Evolutionary conservation across 257 asterid species (phyloP).

Genomic region (Nicotiana benthamiana): DNA sequence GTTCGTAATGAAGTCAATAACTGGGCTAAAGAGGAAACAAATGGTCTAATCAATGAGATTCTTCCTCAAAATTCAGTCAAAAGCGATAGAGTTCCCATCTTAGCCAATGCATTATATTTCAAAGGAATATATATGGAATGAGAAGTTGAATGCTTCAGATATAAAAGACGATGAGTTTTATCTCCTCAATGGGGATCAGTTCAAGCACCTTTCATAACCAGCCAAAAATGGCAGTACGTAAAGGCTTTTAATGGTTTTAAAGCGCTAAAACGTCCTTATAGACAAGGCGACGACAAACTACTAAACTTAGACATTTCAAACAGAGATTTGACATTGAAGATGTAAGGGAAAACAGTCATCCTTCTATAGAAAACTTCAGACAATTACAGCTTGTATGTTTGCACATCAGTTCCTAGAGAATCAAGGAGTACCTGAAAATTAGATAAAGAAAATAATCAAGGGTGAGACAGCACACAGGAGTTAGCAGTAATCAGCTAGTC

Average conservation of each 20-base stretch:
- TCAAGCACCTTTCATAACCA: constrained; percentile 1
- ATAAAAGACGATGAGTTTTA: not conserved
- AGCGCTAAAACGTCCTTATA: not conserved
- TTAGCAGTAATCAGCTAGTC: too few relatives aligned
- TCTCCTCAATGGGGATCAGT: not conserved
- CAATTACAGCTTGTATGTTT: too few relatives aligned
- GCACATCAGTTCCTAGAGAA: too few relatives aligned
- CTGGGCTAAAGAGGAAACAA: not conserved
- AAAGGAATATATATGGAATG: not conserved
- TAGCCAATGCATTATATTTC: not conserved
- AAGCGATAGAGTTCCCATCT: not conserved
- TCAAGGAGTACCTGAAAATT: too few relatives aligned
- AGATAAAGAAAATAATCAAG: too few relatives aligned
- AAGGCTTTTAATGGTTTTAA: not conserved
- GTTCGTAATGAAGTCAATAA: not conserved
- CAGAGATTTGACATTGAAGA: too few relatives aligned
- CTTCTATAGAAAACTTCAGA: too few relatives aligned
- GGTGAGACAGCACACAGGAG: too few relatives aligned
- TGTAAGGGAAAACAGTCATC: too few relatives aligned
- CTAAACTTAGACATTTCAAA: too few relatives aligned
- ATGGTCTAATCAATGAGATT: not conserved
- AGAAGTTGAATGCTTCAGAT: not conserved
- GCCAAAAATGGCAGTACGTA: not conserved
- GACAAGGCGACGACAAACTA: not conserved
- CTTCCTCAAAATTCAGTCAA: not conserved